Conservation (phyloP, 257 asterid species). For the Jaltomata sinuosa region DNA sequence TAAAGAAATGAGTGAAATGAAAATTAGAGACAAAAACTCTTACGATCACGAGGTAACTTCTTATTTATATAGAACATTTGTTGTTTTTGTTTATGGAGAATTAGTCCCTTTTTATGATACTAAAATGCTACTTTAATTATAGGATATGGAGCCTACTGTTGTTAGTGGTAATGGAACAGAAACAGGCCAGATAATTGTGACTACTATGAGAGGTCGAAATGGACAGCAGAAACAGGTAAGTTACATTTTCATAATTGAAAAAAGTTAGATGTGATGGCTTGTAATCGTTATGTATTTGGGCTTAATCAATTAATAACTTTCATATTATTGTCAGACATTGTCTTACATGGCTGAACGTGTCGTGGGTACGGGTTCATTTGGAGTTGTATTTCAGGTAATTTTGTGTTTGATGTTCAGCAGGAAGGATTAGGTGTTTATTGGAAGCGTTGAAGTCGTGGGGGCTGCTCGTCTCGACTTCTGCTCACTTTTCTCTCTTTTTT, state of each 20-base stretch:
- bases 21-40: slow-evolving; percentile 24
- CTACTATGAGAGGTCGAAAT: slow-evolving; percentile 56
- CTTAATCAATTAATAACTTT: background rate
- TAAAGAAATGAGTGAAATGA: slow-evolving; percentile 24
- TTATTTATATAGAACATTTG: background rate
- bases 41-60: slow-evolving; percentile 44
- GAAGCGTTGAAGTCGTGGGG: background rate
- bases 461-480: background rate
- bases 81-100: background rate
- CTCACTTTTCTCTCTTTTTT: slow-evolving; percentile 4
- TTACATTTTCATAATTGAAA: background rate
- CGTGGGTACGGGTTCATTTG: slow-evolving; percentile 82
- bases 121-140: background rate
- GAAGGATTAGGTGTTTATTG: background rate
- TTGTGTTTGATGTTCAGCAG: background rate
- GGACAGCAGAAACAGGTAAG: slow-evolving; percentile 82
- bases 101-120: background rate
- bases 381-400: slow-evolving; percentile 75
- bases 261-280: background rate
- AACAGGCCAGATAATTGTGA: slow-evolving; percentile 83
- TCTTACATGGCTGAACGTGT: slow-evolving; percentile 89
- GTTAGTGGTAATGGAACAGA: slow-evolving; percentile 80
- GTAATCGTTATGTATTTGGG: background rate
- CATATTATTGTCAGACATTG: slow-evolving; percentile 38
- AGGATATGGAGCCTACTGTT: slow-evolving; percentile 74